Conservation (phyloP, 139 green algal genomes). For the Tetraselmis chui region DNA sequence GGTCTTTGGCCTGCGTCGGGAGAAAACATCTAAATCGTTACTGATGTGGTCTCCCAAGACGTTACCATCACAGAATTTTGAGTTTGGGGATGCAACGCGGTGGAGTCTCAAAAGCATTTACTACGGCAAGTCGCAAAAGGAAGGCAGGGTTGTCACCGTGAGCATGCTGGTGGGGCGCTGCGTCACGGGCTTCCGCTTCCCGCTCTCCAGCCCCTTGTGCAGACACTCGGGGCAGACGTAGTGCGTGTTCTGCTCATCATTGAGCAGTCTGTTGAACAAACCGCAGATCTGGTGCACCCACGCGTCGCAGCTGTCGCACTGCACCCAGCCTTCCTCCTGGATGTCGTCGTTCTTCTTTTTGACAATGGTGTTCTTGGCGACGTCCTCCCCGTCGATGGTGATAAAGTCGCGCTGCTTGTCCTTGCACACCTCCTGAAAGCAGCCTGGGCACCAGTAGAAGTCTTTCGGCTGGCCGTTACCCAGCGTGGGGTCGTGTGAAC, state of each 20-base stretch:
- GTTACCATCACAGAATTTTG: too few relatives aligned
- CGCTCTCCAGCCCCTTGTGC: slow-evolving; percentile 35
- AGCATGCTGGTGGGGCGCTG: slow-evolving; percentile 83
- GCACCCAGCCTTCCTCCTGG: slow-evolving; percentile 87
- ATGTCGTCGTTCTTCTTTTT: slow-evolving; percentile 18
- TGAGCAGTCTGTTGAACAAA: slow-evolving; percentile 93
- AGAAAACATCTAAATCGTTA: background rate
- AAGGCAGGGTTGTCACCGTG: slow-evolving; percentile 24
- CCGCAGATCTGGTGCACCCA: slow-evolving; percentile 98
- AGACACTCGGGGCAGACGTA: slow-evolving; percentile 93
- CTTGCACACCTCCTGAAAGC: slow-evolving; percentile 53
- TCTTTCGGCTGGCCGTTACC: slow-evolving; percentile 23
- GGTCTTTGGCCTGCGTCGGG: slow-evolving; percentile 42
- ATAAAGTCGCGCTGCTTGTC: slow-evolving; percentile 67
- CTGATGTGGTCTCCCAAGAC: too few relatives aligned
- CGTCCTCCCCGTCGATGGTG: slow-evolving; percentile 79
- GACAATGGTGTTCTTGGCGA: background rate
- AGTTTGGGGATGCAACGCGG: too few relatives aligned
- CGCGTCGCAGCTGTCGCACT: slow-evolving; percentile 88
- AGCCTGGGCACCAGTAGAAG: slow-evolving; percentile 76
- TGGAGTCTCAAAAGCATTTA: too few relatives aligned
- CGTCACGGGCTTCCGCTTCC: slow-evolving; percentile 31
- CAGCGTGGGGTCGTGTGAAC: background rate
- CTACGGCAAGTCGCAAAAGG: background rate
- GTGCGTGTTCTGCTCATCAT: slow-evolving; percentile 66